Evolutionary conservation across 2,329 filamentous ascomycete genomes (phyloP).

Genomic region (Trichothecium sympodiale): DNA sequence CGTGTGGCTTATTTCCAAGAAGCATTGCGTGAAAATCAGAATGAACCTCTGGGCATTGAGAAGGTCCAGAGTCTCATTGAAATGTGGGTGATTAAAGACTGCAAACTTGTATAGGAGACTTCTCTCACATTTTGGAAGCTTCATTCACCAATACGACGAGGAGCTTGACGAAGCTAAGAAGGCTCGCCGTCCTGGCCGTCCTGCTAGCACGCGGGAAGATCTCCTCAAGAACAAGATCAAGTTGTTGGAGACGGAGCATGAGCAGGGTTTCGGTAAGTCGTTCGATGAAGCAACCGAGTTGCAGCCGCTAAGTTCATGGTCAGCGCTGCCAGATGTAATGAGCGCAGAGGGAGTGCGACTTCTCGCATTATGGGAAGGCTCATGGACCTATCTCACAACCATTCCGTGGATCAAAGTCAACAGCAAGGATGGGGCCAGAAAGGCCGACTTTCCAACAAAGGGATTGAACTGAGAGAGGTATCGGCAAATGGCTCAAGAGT

Average conservation of each 20-base stretch:
- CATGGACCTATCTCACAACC: slow-evolving; percentile 70
- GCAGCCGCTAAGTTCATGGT: not conserved
- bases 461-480: slow-evolving; percentile 18
- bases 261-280: slow-evolving; percentile 65
- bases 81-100: slow-evolving; percentile 32
- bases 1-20: slow-evolving; percentile 56
- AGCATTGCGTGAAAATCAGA: slow-evolving; percentile 38
- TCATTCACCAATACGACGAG: slow-evolving; percentile 55
- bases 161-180: slow-evolving; percentile 57
- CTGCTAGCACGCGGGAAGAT: slow-evolving; percentile 67
- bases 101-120: not conserved
- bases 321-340: slow-evolving; percentile 65
- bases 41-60: slow-evolving; percentile 37
- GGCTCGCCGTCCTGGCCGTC: slow-evolving; percentile 65
- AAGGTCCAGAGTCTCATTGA: slow-evolving; percentile 51
- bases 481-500: too few relatives aligned
- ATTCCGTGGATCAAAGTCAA: slow-evolving; percentile 69
- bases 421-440: slow-evolving; percentile 49
- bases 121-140: slow-evolving; percentile 29
- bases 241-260: slow-evolving; percentile 66
- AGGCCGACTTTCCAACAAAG: slow-evolving; percentile 68
- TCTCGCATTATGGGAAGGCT: slow-evolving; percentile 67
- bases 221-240: slow-evolving; percentile 61
- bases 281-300: not conserved
- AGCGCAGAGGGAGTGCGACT: slow-evolving; percentile 52